Conservation (phyloP, 345 rosid species). For the Euphorbia lathyris region DNA sequence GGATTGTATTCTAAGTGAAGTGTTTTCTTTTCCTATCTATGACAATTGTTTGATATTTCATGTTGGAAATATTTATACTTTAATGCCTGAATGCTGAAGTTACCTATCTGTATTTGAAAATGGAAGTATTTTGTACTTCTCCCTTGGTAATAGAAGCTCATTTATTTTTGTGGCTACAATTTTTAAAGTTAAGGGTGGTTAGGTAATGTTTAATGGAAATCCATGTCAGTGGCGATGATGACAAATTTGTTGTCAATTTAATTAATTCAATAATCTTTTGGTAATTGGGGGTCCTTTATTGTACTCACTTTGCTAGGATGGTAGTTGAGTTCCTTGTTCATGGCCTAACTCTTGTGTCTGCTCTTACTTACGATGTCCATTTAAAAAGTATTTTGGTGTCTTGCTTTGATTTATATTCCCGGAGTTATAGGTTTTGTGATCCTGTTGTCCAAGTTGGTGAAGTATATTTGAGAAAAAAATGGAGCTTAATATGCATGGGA, state of each 20-base stretch:
- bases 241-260: background rate
- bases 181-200: background rate
- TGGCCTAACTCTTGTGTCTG: background rate
- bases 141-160: background rate
- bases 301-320: background rate
- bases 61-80: background rate
- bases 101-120: background rate
- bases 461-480: background rate
- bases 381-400: background rate
- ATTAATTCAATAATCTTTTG: background rate
- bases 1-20: background rate
- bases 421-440: too few species aligned
- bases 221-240: background rate
- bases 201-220: background rate
- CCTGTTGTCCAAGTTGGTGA: background rate
- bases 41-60: background rate
- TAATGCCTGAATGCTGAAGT: background rate
- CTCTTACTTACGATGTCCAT: background rate
- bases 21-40: background rate
- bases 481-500: background rate
- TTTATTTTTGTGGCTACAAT: background rate
- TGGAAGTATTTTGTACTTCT: background rate
- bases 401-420: background rate
- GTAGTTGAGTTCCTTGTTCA: background rate
- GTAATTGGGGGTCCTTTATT: background rate